Evolutionary conservation across 148 eudicot genomes (phyloP).

Genomic region (Camellia sinensis): DNA sequence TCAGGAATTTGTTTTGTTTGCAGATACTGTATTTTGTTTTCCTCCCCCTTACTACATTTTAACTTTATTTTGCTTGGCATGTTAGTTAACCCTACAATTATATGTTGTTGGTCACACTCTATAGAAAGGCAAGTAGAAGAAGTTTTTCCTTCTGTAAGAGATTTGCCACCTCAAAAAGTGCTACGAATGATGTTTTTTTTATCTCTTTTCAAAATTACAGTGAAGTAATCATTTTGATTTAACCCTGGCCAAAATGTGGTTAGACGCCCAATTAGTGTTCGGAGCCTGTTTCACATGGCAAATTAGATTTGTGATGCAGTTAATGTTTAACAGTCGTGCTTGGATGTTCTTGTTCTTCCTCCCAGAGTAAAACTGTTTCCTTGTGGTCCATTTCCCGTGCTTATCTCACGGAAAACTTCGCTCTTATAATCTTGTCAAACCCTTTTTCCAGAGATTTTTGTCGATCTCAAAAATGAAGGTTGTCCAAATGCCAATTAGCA

Average conservation of each 20-base stretch:
- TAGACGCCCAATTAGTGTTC: no score
- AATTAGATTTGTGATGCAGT: no score
- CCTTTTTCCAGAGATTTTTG: no score
- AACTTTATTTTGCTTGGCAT: conserved; percentile 6
- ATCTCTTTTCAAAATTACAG: neutral
- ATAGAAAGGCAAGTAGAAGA: neutral
- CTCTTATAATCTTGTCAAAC: no score
- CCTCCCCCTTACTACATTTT: neutral
- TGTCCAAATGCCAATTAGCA: no score
- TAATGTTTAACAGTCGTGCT: no score
- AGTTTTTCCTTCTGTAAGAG: neutral
- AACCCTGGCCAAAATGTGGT: neutral
- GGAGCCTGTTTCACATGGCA: no score
- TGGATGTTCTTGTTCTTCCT: no score
- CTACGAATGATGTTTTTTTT: neutral
- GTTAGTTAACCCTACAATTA: neutral
- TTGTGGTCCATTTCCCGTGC: no score
- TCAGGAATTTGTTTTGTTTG: neutral
- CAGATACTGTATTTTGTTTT: neutral
- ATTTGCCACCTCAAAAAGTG: neutral
- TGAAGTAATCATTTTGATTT: neutral
- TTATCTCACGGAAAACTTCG: no score
- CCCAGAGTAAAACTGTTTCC: no score
- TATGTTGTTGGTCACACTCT: neutral
- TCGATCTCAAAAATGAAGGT: no score